Evolutionary conservation across 306 rosid species (phyloP), one percentile per base, ranked within the genome.

Genomic region (Acmispon strigosus): DNA sequence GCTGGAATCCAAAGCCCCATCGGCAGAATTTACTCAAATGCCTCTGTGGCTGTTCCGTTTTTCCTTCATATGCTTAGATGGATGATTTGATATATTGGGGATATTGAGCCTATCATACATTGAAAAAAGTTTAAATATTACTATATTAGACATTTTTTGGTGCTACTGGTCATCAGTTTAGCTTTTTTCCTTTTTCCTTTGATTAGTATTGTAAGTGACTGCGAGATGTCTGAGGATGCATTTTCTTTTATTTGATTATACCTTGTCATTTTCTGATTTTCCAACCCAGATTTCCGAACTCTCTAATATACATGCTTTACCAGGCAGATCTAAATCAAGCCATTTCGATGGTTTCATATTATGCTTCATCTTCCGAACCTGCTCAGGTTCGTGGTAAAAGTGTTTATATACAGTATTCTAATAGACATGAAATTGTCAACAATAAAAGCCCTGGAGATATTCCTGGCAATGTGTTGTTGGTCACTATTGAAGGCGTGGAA

Each of bases 391-490:
- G 97, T 76, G 96, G 96, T 18, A 89, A 91, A 81, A 91, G 96
- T 17, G 96, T 91, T 6, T 91, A 91, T 76, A 89, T 91, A 74
- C 97, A 91, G 79, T 91, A 91, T 80, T 91, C 97, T 72, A 91
- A 91, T 58, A 87, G 97, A 67, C 93, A 89, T 48, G 97, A 91
- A 80, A 89, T 91, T 73, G 97, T 91, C 68, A 89, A 91, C 90
- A 89, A 91, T 77, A 91, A 91, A 84, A 85, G 96, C 80, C 97
- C 97, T 0, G 96, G 97, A 49, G 97, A 91, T 81, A 86, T 89
- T 76, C 96, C 97, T 4, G 97, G 97, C 78, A 91, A 91, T 81
- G 97, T 91, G 76, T 85, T 91, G 80, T 76, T 91, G 78, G 97
- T 89, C 43, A 91, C 97, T 32, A 89, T 89, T 18, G 97, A 91